A percentile compares a stretch with the other conserved stretches of the same genome.
phyloP scores from a whole-genome alignment of 441 rosid genomes.

The Adansonia madagascariensis region DNA sequence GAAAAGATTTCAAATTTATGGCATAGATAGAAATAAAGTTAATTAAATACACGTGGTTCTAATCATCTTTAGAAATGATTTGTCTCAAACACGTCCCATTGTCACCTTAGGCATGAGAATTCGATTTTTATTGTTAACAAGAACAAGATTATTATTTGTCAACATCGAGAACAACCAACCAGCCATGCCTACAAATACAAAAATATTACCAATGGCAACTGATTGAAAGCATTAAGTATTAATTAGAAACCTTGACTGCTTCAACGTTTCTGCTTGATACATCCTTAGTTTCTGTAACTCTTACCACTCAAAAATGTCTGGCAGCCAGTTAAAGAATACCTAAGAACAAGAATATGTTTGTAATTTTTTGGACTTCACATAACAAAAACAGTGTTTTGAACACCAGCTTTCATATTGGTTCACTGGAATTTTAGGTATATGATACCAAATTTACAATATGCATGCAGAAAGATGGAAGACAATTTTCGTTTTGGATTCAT shows the following conservation, averaged over 20 bases:
- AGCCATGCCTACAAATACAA: neutral
- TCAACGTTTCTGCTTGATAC: neutral
- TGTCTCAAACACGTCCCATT: no score
- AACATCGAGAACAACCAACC: neutral
- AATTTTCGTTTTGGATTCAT: slow-evolving; percentile 27
- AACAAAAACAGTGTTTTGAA: neutral
- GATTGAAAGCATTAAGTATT: neutral
- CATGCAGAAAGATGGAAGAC: neutral
- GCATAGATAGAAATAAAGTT: neutral
- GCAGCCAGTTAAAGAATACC: neutral
- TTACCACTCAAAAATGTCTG: neutral
- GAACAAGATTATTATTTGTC: slow-evolving; percentile 15
- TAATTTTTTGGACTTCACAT: neutral
- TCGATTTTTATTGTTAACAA: neutral
- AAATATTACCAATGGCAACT: slow-evolving; percentile 17
- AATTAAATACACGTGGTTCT: neutral
- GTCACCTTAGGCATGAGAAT: no score
- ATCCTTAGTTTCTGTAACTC: neutral
- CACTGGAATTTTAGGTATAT: neutral
- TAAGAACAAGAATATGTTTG: neutral
- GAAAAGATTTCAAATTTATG: neutral
- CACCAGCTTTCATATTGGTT: neutral
- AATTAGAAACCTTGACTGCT: neutral
- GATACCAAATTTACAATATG: neutral
- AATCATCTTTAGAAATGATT: neutral